Conservation (phyloP, 139 green algal genomes). For the Closterium sp. region DNA sequence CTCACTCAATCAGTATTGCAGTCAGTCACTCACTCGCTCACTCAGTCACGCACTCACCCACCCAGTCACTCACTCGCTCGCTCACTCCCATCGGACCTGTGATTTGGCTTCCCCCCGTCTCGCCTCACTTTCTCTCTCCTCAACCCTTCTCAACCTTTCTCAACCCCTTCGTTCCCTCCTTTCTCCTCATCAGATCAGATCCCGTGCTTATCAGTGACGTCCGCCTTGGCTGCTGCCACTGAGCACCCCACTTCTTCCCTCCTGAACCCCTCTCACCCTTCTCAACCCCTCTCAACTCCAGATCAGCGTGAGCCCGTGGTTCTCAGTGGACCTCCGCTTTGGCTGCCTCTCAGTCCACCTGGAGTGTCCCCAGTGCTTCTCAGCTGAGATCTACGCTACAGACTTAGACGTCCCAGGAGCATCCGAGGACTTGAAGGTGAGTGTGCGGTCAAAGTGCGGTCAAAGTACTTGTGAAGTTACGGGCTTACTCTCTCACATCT, state of each 20-base stretch:
- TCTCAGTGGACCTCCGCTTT: slow-evolving; percentile 69
- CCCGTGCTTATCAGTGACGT: slow-evolving; percentile 79
- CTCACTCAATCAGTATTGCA: too few species aligned
- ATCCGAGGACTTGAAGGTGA: slow-evolving; percentile 66
- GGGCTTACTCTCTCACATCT: slow-evolving; percentile 38
- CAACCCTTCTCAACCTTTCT: neutral
- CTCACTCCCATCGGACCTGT: neutral
- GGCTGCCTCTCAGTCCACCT: slow-evolving; percentile 63
- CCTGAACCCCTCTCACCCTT: too few species aligned
- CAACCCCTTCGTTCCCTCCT: slow-evolving; percentile 18
- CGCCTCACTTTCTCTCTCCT: neutral
- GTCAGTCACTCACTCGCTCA: too few species aligned
- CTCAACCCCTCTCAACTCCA: neutral
- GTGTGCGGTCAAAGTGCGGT: too few species aligned
- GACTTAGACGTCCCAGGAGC: slow-evolving; percentile 44
- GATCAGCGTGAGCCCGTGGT: slow-evolving; percentile 72
- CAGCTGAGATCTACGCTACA: slow-evolving; percentile 73
- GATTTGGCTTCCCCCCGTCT: too few species aligned
- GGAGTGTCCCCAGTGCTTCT: slow-evolving; percentile 74
- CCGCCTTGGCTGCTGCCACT: slow-evolving; percentile 66
- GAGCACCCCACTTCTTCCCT: neutral
- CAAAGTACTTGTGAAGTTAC: neutral
- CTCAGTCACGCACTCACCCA: neutral
- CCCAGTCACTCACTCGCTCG: neutral
- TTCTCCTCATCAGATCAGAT: slow-evolving; percentile 37